Evolutionary conservation across 345 rosid species (phyloP), one percentile per base, ranked within the genome.

Genomic region (Hirschfeldia incana): DNA sequence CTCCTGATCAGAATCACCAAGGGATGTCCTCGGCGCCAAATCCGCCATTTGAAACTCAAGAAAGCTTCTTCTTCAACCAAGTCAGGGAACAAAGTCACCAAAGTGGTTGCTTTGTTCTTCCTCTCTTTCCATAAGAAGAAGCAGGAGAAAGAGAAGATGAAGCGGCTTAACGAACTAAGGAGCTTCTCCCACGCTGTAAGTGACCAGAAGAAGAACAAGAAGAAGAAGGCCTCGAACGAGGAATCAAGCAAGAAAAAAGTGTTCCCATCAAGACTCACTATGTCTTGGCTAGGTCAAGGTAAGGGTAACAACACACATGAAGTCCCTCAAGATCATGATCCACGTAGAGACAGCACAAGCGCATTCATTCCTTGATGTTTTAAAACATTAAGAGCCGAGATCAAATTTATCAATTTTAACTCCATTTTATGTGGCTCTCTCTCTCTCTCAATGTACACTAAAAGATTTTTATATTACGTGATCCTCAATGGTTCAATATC

Each of bases 91-190:
- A 75, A 80, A 5, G 80, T 80, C 8, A 80, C 83, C 27, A 80
- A 80, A 60, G 83, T 80, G 44, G 77, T 76, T 69, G 80, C 83
- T 16, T 28, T 76, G 73, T 80, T 80, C 80, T 80, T 80, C 59
- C 83, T 80, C 69, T 80, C 83, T 0, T 80, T 80, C 76, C 80
- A 80, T 16, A 80, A 80, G 69, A 80, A 80, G 80, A 80, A 80
- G 29, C 83, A 80, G 26, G 70, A 76, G 76, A 80, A 80, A 75
- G 83, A 80, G 59, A 80, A 80, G 73, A 80, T 80, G 83, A 80
- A 80, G 29, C 73, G 83, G 34, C 83, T 80, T 3, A 75, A 76
- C 49, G 83, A 80, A 59, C 83, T 80, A 32, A 70, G 83, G 4
- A 76, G 83, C 73, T 80, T 65, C 69, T 80, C 83, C 0, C 76